These are phyloP conservation scores for Populus deltoides DNA, from an alignment of 345 rosid species.

Conservation along the genomic window DNA sequence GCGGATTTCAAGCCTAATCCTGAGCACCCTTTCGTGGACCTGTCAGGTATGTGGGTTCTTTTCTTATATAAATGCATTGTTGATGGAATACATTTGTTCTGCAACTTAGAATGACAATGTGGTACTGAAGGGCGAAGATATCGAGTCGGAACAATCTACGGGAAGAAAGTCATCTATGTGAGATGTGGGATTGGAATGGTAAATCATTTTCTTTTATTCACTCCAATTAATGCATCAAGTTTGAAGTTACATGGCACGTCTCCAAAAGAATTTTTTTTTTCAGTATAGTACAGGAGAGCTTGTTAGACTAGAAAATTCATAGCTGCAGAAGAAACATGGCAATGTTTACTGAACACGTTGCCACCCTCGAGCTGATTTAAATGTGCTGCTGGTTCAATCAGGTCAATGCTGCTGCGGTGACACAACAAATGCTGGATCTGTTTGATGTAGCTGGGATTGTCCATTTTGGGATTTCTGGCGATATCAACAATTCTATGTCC, in stretches of 20 bases:
- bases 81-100: too few relatives aligned
- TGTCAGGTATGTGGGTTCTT: constrained; percentile 32
- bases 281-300: too few relatives aligned
- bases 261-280: too few relatives aligned
- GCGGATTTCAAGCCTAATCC: constrained; percentile 34
- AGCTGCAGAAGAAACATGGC: too few relatives aligned
- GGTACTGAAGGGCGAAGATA: constrained; percentile 39
- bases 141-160: constrained; percentile 38
- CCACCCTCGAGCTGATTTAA: too few relatives aligned
- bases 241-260: not conserved
- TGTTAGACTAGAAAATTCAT: too few relatives aligned
- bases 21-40: constrained; percentile 38
- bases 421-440: constrained; percentile 52
- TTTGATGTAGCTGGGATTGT: constrained; percentile 37
- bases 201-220: not conserved
- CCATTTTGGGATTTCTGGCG: constrained; percentile 57
- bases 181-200: constrained; percentile 62
- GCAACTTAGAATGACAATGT: not conserved
- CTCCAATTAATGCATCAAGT: not conserved
- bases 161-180: constrained; percentile 42
- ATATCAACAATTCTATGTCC: constrained; percentile 4
- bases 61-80: not conserved
- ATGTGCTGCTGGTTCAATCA: constrained; percentile 5
- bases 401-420: constrained; percentile 56
- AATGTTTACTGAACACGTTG: too few relatives aligned